Base-by-base conservation (phyloP, 257 asterid genomes). In the Misopates orontium region DNA sequence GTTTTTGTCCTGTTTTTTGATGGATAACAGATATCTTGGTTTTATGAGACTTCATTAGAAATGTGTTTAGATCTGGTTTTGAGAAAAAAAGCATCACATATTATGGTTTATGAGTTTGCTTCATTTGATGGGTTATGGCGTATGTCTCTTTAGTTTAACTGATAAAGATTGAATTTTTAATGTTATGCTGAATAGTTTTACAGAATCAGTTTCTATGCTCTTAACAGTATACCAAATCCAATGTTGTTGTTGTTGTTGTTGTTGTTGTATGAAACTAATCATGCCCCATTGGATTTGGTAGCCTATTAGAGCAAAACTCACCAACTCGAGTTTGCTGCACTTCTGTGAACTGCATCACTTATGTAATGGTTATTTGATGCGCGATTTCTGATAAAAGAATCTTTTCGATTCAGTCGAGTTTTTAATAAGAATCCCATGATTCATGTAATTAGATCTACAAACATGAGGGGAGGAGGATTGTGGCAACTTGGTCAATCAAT, bases 401-500 rank as follows among this genome's bases (percentile, higher is more conserved):
- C 0, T 25, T 3, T 31, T 66, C 20, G 14, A 60, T 41, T 15
- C 64, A 51, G 56, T 50, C 28, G 23, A 41, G 49, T 44, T 6
- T 1, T 9, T 50, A n/a, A 25, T 54, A 17, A 22, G 36, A 8
- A 21, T 15, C 56, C 16, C 21, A 32, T 68, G 18, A 19, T 73
- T 73, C 7, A 25, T 48, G 19, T 39, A 36, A 22, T 73, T 68
- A 79, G 88, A 49, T 55, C 31, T 55, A 49, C 61, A 69, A 82
- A 81, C 63, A 94, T 94, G 99, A 90, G 98, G 71, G 99, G 99
- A 78, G 86, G 77, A 51, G 96, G 96, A 41, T 66, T 94, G 68
- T 94, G 99, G 99, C 98, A 94, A 77, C 96, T 94, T 13, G 98
- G 98, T 42, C 98, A 88, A 68, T 82, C 98, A 20, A 64, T 94